Evolutionary conservation across 768 basidiomycete species (phyloP).

Genomic region (Serpula lacrymans): DNA sequence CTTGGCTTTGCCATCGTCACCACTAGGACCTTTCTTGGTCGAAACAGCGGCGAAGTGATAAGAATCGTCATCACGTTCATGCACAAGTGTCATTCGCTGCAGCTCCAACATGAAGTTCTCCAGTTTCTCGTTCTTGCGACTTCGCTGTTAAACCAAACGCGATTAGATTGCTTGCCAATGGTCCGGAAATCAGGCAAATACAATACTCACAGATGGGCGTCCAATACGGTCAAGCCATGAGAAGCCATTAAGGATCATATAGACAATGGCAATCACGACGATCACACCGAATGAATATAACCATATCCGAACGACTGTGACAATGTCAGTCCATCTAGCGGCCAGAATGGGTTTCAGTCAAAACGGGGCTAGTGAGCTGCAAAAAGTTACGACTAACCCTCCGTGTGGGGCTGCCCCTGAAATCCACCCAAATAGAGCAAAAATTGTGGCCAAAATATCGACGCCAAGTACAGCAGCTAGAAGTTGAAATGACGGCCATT

Average conservation of each 20-base stretch:
- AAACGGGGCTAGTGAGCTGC: too few species aligned
- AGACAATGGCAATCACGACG: slow-evolving; percentile 32
- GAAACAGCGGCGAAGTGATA: not conserved
- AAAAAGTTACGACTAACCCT: slow-evolving; percentile 16
- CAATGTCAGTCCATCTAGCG: slow-evolving; percentile 32
- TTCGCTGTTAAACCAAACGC: slow-evolving; percentile 17
- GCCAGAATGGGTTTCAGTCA: slow-evolving; percentile 5
- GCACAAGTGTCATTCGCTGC: slow-evolving; percentile 38
- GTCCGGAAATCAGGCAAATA: not conserved
- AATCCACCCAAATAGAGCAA: slow-evolving; percentile 40
- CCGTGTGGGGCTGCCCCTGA: slow-evolving; percentile 31
- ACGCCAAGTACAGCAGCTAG: slow-evolving; percentile 36
- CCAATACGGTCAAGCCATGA: slow-evolving; percentile 38
- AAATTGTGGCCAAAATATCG: slow-evolving; percentile 40
- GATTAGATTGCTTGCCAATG: not conserved
- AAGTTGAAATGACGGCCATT: slow-evolving; percentile 39
- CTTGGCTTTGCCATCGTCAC: not conserved
- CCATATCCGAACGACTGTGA: slow-evolving; percentile 41
- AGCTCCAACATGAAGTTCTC: slow-evolving; percentile 39
- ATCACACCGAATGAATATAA: slow-evolving; percentile 37
- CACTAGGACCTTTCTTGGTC: not conserved
- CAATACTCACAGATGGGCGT: slow-evolving; percentile 18
- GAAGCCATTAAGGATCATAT: slow-evolving; percentile 34
- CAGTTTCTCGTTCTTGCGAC: slow-evolving; percentile 30
- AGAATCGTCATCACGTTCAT: slow-evolving; percentile 21